Base-by-base conservation (phyloP, 495 filamentous ascomycete genomes). In the Hypoxylon rickii region DNA sequence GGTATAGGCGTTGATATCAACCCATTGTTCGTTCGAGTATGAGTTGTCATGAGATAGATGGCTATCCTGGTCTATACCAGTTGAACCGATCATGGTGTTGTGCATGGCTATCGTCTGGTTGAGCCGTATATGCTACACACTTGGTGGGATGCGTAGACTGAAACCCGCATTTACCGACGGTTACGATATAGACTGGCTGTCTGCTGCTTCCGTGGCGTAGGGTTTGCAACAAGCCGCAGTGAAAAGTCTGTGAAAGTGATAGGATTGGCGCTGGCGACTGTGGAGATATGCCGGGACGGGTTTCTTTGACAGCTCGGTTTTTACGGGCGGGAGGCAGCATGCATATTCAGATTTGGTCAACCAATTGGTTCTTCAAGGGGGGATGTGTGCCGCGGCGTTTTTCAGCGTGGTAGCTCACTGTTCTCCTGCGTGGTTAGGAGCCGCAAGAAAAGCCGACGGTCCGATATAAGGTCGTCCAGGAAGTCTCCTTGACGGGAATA, bases 11-110 rank as follows among this genome's bases (percentile, higher is more conserved):
- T 61, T 76, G 69, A 79, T 77, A 53, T 76, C 72, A 50, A 71
- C 75, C 76, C 77, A 79, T 57, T 55, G 69, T 36, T 74, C 71
- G 64, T 66, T 70, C 32, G 64, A 58, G 50, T 70, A 70, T 48
- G 58, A 61, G 64, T 69, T 74, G 60, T 77, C 75, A 38, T 73
- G 76, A 45, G 75, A 66, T 50, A 77, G 44, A 61, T 76, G 74
- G 65, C 66, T 71, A 64, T 78, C 76, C 60, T 75, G 77, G 64
- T 74, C 76, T 68, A 77, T 72, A 61, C 70, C 73, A 52, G 69
- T 71, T 52, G 75, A 71, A 60, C 70, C 70, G 60, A 74, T 70
- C 64, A 78, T 74, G 49, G 73, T 72, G 66, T 78, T 77, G 66
- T 79, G 74, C 77, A 80, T 80, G 53, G 61, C 75, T 67, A 51